Percentiles rank a stretch among this genome's conserved stretches.
Evolutionary conservation across 2,329 filamentous ascomycete species (phyloP).

Genomic region (Aspergillus novofumigatus): DNA sequence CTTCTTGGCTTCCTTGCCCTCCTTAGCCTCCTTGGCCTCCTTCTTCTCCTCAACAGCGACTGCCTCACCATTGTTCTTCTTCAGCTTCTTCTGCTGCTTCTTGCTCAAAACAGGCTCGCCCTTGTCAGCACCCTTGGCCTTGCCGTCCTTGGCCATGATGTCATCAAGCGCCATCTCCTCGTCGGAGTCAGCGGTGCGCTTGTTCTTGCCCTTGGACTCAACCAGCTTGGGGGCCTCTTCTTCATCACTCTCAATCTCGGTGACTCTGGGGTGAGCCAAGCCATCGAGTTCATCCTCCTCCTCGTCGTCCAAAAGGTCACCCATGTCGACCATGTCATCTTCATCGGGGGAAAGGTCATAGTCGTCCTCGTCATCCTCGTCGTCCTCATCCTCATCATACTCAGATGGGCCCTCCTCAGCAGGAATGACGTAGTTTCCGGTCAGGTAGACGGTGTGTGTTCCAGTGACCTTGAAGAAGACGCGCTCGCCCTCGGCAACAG

Average conservation of each 20-base stretch:
- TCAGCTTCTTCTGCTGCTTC: slow-evolving; percentile 96
- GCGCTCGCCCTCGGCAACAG: slow-evolving; percentile 79
- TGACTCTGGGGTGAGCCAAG: slow-evolving; percentile 73
- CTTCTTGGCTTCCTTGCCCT: slow-evolving; percentile 74
- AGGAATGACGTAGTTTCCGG: slow-evolving; percentile 88
- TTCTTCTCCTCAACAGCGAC: slow-evolving; percentile 58
- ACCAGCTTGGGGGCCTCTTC: slow-evolving; percentile 58
- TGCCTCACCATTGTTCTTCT: slow-evolving; percentile 97
- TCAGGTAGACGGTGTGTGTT: slow-evolving; percentile 85
- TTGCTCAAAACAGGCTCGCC: slow-evolving; percentile 79
- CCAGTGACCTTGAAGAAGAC: slow-evolving; percentile 90
- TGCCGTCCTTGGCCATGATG: slow-evolving; percentile 70
- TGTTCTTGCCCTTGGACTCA: slow-evolving; percentile 69
- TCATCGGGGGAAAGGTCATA: slow-evolving; percentile 79
- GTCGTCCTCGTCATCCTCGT: slow-evolving; percentile 63
- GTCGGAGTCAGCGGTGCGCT: slow-evolving; percentile 71
- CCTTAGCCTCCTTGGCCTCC: slow-evolving; percentile 47
- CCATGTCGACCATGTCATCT: slow-evolving; percentile 62
- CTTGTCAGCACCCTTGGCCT: slow-evolving; percentile 49
- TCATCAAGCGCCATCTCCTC: slow-evolving; percentile 68
- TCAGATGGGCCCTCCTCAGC: slow-evolving; percentile 49
- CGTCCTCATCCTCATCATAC: slow-evolving; percentile 53
- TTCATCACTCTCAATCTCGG: slow-evolving; percentile 76
- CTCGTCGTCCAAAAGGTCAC: slow-evolving; percentile 49
- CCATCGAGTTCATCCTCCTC: slow-evolving; percentile 75